These are phyloP conservation scores for Colletotrichum shisoi DNA, from an alignment of 2,329 filamentous ascomycete species.

Conservation along the genomic window DNA sequence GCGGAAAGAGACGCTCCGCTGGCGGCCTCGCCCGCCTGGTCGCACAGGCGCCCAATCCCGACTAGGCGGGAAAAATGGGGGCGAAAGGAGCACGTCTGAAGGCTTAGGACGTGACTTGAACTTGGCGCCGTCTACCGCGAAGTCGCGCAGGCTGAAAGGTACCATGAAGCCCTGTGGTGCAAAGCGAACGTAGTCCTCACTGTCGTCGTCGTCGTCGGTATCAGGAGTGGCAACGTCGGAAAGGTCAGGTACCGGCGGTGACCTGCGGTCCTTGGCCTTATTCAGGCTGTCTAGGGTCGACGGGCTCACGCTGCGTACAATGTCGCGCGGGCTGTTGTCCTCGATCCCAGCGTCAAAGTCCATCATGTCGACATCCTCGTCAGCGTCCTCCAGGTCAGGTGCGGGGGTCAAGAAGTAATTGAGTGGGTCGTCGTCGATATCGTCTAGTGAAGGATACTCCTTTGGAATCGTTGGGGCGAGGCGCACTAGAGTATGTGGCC, in stretches of 20 bases:
- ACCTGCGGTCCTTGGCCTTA: conserved; percentile 51
- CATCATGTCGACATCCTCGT: conserved; percentile 55
- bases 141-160: conserved; percentile 54
- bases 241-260: conserved; percentile 50
- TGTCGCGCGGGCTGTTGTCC: conserved; percentile 55
- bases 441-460: conserved; percentile 56
- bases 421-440: conserved; percentile 63
- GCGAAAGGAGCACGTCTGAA: conserved; percentile 48
- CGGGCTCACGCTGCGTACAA: conserved; percentile 64
- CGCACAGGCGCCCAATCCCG: conserved; percentile 41
- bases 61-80: conserved; percentile 45
- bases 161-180: conserved; percentile 52
- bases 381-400: conserved; percentile 52
- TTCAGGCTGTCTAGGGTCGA: conserved; percentile 63
- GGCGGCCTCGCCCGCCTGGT: conserved; percentile 45
- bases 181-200: conserved; percentile 62
- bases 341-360: conserved; percentile 68
- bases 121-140: conserved; percentile 50
- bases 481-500: conserved; percentile 61
- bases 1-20: conserved; percentile 45
- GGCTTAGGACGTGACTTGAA: conserved; percentile 43
- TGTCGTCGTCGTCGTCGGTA: conserved; percentile 57
- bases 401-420: conserved; percentile 65
- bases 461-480: conserved; percentile 55
- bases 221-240: conserved; percentile 55